These are phyloP conservation scores for Cutaneotrichosporon cavernicola DNA, from an alignment of 1,284 basidiomycete species.

Conservation along the genomic window DNA sequence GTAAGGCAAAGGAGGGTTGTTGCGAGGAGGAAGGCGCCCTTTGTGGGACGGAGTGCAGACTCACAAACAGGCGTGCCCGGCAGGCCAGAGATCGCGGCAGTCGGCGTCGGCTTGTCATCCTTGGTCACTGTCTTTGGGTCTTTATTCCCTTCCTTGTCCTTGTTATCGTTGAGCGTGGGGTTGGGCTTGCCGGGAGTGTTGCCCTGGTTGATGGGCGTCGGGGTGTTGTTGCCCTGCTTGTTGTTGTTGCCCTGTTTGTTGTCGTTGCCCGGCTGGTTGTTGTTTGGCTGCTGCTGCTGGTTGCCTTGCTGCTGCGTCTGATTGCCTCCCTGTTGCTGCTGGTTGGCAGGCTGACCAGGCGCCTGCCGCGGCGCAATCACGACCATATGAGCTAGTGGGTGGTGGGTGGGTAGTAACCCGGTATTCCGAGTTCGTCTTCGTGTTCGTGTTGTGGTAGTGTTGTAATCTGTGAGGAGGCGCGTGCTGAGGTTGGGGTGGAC, in stretches of 20 bases:
- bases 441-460: no score
- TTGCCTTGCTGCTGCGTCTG: not conserved
- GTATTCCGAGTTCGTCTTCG: no score
- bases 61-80: not conserved
- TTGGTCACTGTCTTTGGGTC: not conserved
- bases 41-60: not conserved
- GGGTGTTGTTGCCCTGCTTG: not conserved
- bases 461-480: no score
- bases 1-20: not conserved
- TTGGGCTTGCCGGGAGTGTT: not conserved
- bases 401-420: no score
- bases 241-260: not conserved
- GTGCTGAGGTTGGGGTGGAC: no score
- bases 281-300: not conserved
- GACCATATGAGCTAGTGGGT: no score
- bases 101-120: slow-evolving; percentile 1
- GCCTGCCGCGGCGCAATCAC: not conserved
- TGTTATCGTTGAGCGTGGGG: not conserved
- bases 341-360: not conserved
- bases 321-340: not conserved
- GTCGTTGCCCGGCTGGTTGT: not conserved
- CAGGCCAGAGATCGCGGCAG: not conserved
- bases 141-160: not conserved
- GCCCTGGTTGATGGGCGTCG: not conserved
- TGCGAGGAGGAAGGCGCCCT: not conserved